Percentiles rank a stretch among this genome's conserved stretches.
phyloP scores from a whole-genome alignment of 306 rosid genomes.

The Pterocarpus santalinus region DNA sequence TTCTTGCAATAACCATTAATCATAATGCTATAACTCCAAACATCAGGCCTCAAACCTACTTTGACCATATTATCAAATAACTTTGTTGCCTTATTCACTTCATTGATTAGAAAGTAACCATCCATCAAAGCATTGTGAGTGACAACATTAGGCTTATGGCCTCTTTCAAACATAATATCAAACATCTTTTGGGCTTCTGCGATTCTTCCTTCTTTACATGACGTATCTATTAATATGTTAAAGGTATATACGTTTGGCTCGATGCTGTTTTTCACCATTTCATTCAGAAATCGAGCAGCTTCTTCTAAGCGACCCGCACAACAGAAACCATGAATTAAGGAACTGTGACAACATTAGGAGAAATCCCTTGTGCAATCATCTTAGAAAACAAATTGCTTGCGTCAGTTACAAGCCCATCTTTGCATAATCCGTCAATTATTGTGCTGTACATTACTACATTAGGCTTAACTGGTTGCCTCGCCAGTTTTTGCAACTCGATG shows the following conservation, averaged over 20 bases:
- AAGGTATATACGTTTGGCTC: not conserved
- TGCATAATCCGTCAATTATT: not conserved
- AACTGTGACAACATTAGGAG: not conserved
- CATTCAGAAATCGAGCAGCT: not conserved
- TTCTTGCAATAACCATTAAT: not conserved
- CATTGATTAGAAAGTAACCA: not conserved
- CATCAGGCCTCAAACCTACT: not conserved
- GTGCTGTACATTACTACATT: not conserved
- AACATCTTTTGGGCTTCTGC: not conserved
- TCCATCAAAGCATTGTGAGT: not conserved
- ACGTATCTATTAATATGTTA: not conserved
- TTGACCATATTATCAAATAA: not conserved
- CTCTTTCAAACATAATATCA: not conserved
- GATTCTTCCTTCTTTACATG: not conserved
- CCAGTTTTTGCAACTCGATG: not conserved
- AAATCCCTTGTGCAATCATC: not conserved
- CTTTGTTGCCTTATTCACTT: not conserved
- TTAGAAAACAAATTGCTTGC: not conserved
- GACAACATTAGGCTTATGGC: not conserved
- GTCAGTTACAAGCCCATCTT: conserved; percentile 6
- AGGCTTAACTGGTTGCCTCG: not conserved
- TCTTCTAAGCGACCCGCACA: not conserved
- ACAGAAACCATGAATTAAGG: not conserved
- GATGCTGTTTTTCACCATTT: not conserved
- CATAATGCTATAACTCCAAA: not conserved